These are phyloP conservation scores for Candida ovalis DNA, from an alignment of 805 yeast genomes.

Conservation along the genomic window DNA sequence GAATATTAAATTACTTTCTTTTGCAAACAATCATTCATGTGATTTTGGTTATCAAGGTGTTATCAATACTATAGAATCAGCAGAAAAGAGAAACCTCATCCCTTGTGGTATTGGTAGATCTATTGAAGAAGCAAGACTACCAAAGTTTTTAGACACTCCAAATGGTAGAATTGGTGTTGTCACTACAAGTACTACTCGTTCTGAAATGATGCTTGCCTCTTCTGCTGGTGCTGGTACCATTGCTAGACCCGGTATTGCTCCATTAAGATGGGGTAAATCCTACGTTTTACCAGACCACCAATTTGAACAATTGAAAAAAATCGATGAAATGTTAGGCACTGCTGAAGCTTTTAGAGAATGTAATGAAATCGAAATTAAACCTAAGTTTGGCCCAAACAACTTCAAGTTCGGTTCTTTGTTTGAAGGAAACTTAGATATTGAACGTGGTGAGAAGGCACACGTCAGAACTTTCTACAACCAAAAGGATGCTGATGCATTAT, in stretches of 20 bases:
- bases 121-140: conserved; percentile 23
- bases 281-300: conserved; percentile 26
- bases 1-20: conserved; percentile 21
- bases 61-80: conserved; percentile 23
- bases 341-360: conserved; percentile 27
- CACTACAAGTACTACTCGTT: conserved; percentile 23
- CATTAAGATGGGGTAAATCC: conserved; percentile 26
- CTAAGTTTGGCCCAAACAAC: conserved; percentile 20
- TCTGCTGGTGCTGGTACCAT: conserved; percentile 25
- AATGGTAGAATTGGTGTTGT: conserved; percentile 27
- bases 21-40: conserved; percentile 28
- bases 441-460: conserved; percentile 24
- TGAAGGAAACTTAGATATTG: conserved; percentile 26
- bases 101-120: conserved; percentile 28
- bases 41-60: conserved; percentile 27
- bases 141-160: conserved; percentile 24
- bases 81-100: conserved; percentile 21
- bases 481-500: conserved; percentile 19
- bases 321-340: conserved; percentile 28
- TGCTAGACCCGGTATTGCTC: conserved; percentile 27
- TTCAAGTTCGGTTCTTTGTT: conserved; percentile 27
- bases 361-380: conserved; percentile 29
- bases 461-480: conserved; percentile 23
- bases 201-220: conserved; percentile 26
- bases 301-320: conserved; percentile 22